Evolutionary conservation across 805 yeast genomes (phyloP), one percentile per base, ranked within the genome.

Genomic region (Lachancea kluyveri): DNA sequence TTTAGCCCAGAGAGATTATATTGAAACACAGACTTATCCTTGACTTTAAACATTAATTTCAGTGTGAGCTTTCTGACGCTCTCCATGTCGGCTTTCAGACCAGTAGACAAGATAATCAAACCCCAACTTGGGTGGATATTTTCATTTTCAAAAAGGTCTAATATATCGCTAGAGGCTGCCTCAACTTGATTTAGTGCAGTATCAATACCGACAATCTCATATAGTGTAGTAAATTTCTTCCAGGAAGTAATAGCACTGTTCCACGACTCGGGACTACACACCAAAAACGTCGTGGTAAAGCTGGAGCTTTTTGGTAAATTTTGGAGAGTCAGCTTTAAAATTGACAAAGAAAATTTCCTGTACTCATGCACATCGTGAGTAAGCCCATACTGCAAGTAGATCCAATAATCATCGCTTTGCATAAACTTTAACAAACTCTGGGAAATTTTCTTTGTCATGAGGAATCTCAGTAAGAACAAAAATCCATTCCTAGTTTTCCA

Each of bases 101-200:
- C 95, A 10, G 85, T 79, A 4, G 85, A 70, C 7, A 86, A 60
- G n/a, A 87, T 58, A 4, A 80, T 66, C 36, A 82, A 62, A 0
- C 83, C 79, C 88, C 94, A 86, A 1, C 78, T 65, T 1, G 78
- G 66, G 21, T 78, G 77, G 31, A 86, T 68, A 0, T 83, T 72
- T 2, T 54, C 40, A 3, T 71, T 67, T 0, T 65, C 49, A 15
- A 84, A 63, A 9, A 83, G 52, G 1, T 59, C 59, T 2, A 74
- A 51, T 26, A 87, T 71, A 45, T 84, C 94, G 6, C 59, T 59
- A 1, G 70, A 57, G 0, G 92, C 90, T 8, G 85, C 95, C 43
- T 78, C 77, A 1, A 88, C 76, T 55, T 88, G 96, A 45, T 88
- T 87, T 45, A 84, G 59, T 0, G 95, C 82, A 0, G 95, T 76